Evolutionary conservation across 164 flowering plant species (phyloP), one percentile per base, ranked within the genome.

Genomic region (Vitis riparia): DNA sequence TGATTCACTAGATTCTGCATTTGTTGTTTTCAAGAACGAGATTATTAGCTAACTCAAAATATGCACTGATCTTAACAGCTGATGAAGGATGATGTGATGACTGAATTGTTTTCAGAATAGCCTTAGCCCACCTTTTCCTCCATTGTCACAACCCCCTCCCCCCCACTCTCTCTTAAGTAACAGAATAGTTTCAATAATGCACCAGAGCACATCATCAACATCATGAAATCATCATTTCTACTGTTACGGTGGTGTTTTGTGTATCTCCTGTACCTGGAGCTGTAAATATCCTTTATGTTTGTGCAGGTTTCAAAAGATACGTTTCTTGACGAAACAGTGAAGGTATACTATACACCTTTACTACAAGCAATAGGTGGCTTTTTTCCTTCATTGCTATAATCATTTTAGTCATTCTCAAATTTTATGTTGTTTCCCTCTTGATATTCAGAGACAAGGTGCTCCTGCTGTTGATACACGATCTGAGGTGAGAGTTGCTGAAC

Each of bases 401-500:
- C 3, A 2, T 8, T 61, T 2, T 6, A 23, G n/a, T 16, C 17
- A 0, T 19, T 13, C 49, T 29, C 12, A 32, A 10, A 4, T 57
- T 55, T 55, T 17, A 17, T 32, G 17, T 27, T 47, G 27, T 47
- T 44, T 61, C 44, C 27, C 14, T 69, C 61, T 70, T 76, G 9
- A 63, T 65, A 52, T 72, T 16, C 89, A 89, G 92, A 81, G 60
- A 75, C 83, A 71, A n/a, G 57, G 76, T 8, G 9, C 68, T 47
- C 14, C 72, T 44, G 62, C 71, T 29, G 68, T 79, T 51, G 93
- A 90, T 75, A 72, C 76, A 51, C 83, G 97, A 67, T 64, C 85
- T n/a, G 89, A 87, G 93, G 97, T 92, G 73, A 81, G 85, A 68
- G 51, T 19, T 10, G 5, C 44, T 65, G 37, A 53, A 56, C 23